Evolutionary conservation across 2,329 filamentous ascomycete genomes (phyloP), one percentile per base, ranked within the genome.

Genomic region (Aureobasidium mangrovei): DNA sequence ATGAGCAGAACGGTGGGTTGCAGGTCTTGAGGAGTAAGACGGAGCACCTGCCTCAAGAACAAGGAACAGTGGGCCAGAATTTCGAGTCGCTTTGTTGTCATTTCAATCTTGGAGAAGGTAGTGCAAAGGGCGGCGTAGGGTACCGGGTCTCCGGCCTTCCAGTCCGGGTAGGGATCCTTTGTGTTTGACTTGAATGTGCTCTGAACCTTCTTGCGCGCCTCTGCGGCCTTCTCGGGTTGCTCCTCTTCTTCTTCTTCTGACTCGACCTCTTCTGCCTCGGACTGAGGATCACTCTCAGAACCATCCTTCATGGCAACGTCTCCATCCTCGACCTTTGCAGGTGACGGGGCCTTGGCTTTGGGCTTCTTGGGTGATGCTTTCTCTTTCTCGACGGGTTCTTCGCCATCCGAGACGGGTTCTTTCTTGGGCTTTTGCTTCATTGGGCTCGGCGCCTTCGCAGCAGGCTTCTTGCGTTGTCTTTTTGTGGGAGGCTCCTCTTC

Each of bases 121-220:
- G 83, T 89, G 70, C 93, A 97, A 6, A 98, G 78, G 9, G 93
- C 93, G 28, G 90, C 91, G 64, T 97, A 98, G 0, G 93, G 93
- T 1, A 96, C 91, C 8, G 91, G 88, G 45, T 86, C 80, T 44
- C 91, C 91, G 44, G 86, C 74, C 67, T 89, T 86, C 93, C 93
- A 98, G 70, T 98, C 91, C 0, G 91, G 91, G 69, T 91, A 97
- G n/a, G 86, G 83, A 63, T 95, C 86, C 60, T 89, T 86, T 38
- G 71, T 75, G 49, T 78, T 81, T 18, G 80, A 74, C 65, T 83
- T 83, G 56, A 95, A 73, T 45, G 84, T 86, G 7, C 82, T 82
- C 67, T 95, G 90, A 8, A 91, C 80, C 68, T 88, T 88, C 68
- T 91, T 81, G 42, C 88, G 83, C 44, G 83, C 84, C 69, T 94